Evolutionary conservation across 257 asterid species (phyloP), one percentile per base, ranked within the genome.

Genomic region (Solanum clarkiae): DNA sequence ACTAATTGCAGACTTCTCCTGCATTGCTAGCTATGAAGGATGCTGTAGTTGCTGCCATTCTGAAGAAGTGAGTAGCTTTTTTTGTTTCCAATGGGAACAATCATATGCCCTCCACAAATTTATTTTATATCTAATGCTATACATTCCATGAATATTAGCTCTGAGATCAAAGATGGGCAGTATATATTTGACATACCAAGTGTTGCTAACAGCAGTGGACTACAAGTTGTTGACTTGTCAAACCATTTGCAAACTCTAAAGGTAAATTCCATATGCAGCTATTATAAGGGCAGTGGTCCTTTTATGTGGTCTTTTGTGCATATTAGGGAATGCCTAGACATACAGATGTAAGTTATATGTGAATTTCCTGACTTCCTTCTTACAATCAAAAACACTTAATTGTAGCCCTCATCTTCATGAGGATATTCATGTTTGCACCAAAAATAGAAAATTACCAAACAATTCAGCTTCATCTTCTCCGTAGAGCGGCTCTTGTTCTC

Each of bases 151-250:
- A 53, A 75, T 82, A 63, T 84, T 92, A 96, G 99, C 90, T 92
- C 98, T 63, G 97, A 94, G 89, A 87, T 92, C 90, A 96, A 95
- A 92, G 97, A 92, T 74, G 99, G 99, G 84, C 98, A 95, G 85
- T 93, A 96, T 88, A 91, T 94, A 77, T 94, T 95, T 87, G 91
- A 94, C 89, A 91, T 95, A 88, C 98, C 97, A 36, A 91, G 93
- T 63, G 86, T 95, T 44, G 97, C 98, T 79, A 94, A 94, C 88
- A 90, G 90, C 91, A 87, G 89, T 65, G 84, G 87, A 84, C 65
- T 94, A 88, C 95, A 90, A 85, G 85, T 94, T 87, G 65, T 79
- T 65, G 96, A 92, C 85, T 87, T 96, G 84, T 89, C 88, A 87
- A 91, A 90, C 89, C 97, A 95, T 90, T 88, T 96, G 92, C 94